Conservation (phyloP, 345 rosid genomes). For the Eucalyptus polybractea region DNA sequence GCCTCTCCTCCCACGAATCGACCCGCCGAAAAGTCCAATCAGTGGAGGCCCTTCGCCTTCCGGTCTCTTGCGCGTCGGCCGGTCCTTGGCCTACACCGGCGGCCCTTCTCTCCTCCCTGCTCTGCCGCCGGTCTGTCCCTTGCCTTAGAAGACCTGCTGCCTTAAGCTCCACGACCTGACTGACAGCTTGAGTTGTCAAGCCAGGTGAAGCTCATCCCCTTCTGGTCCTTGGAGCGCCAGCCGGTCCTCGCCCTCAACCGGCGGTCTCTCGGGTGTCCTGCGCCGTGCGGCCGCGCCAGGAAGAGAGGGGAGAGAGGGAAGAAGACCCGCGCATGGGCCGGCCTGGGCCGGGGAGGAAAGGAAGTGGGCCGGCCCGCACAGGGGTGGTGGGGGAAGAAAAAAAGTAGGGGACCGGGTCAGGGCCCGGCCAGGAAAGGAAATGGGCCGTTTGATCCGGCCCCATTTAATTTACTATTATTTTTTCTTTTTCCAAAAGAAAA, state of each 20-base stretch:
- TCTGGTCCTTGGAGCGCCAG: not conserved
- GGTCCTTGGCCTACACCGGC: not conserved
- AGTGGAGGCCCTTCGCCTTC: not conserved
- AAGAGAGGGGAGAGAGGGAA: not conserved
- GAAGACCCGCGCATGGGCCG: not conserved
- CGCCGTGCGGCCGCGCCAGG: not conserved
- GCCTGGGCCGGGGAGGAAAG: too few relatives aligned
- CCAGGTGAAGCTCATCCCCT: not conserved
- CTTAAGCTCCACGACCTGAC: not conserved
- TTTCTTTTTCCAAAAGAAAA: too few relatives aligned
- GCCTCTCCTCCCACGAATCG: not conserved
- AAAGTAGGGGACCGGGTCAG: too few relatives aligned
- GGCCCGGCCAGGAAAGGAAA: too few relatives aligned
- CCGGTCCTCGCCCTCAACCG: not conserved
- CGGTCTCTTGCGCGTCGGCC: not conserved
- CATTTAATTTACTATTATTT: too few relatives aligned
- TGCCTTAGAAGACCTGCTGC: not conserved
- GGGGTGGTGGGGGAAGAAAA: too few relatives aligned
- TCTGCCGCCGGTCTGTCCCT: not conserved
- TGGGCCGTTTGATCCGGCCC: not conserved
- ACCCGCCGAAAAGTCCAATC: not conserved
- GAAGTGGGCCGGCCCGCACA: too few relatives aligned
- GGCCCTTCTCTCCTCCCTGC: not conserved
- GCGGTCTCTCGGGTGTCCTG: not conserved
- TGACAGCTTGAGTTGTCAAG: not conserved